Evolutionary conservation across 345 rosid genomes (phyloP), one percentile per base, ranked within the genome.

Genomic region (Ceriops zippeliana): DNA sequence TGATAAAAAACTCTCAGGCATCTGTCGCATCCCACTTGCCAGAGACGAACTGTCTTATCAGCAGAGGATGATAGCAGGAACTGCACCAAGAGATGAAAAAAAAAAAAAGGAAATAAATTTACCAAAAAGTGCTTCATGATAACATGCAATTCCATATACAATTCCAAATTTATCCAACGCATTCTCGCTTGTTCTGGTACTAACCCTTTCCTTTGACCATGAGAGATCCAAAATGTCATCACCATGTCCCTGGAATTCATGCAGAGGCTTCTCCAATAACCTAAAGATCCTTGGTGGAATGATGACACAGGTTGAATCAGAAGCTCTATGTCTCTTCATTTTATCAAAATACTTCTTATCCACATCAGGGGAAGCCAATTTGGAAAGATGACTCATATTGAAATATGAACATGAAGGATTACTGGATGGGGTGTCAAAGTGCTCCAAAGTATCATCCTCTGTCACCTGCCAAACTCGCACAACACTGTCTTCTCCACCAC

Each of bases 151-250:
- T 38, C 15, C 58, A 53, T 53, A 53, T 21, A 53, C 22, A 20
- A 24, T 24, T 53, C 9, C 10, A 21, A 11, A 53, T 20, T 20
- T 53, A n/a, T n/a, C 26, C 9, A 24, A 53, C 21, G 19, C 27
- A 53, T 20, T 24, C 19, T 24, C 2, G 26, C 9, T 20, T n/a
- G 11, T 61, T 76, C 27, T 0, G 35, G 58, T 37, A 73, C 84
- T 84, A 61, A 90, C 97, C 87, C 87, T 86, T 76, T 81, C 81
- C 73, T 80, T 82, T 13, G 97, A 90, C 97, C 97, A 90, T 1
- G 95, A 76, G 69, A 90, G 89, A 82, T 86, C 90, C 83, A 90
- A 82, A 68, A 90, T 79, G 74, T 88, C 95, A 30, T 82, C 80
- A 5, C 6, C 61, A 75, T 90, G 96, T 63, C 93, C 96, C 42